Conservation (phyloP, 495 filamentous ascomycete genomes). For the Trichoderma virens region DNA sequence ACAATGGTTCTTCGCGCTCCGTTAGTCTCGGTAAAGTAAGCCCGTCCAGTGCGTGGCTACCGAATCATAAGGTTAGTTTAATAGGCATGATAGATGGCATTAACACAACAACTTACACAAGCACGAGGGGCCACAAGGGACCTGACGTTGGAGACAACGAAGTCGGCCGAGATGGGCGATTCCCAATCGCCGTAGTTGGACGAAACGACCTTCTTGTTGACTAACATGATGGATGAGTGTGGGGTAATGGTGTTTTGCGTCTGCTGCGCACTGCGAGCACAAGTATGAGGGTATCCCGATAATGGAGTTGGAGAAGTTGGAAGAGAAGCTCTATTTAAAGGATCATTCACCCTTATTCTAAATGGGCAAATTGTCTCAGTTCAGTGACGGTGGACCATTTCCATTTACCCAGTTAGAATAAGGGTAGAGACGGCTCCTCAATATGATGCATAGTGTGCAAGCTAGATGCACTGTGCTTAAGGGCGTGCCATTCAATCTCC, state of each 20-base stretch:
- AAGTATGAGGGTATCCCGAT: too few relatives aligned
- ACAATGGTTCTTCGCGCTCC: slow-evolving; percentile 21
- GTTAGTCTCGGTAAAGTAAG: slow-evolving; percentile 6
- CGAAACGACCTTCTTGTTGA: neutral
- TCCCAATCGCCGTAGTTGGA: neutral
- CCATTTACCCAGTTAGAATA: too few relatives aligned
- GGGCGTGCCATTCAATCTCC: too few relatives aligned
- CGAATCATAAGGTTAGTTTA: neutral
- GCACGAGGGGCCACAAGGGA: neutral
- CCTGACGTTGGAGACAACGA: neutral
- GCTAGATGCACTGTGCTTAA: too few relatives aligned
- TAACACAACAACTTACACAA: neutral
- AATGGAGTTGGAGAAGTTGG: too few relatives aligned
- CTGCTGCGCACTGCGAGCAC: too few relatives aligned
- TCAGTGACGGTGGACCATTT: too few relatives aligned
- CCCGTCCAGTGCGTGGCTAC: neutral
- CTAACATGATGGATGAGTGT: neutral
- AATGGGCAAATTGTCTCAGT: too few relatives aligned
- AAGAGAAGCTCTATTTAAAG: too few relatives aligned
- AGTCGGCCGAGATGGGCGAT: neutral
- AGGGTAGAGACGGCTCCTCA: too few relatives aligned
- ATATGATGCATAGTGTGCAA: too few relatives aligned
- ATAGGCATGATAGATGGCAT: neutral
- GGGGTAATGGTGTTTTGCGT: neutral
- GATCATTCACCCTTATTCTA: too few relatives aligned